Percentiles rank a stretch among this genome's conserved stretches.
These are phyloP conservation scores for Colletotrichum shisoi DNA, from an alignment of 2,329 filamentous ascomycete species.

Conservation along the genomic window DNA sequence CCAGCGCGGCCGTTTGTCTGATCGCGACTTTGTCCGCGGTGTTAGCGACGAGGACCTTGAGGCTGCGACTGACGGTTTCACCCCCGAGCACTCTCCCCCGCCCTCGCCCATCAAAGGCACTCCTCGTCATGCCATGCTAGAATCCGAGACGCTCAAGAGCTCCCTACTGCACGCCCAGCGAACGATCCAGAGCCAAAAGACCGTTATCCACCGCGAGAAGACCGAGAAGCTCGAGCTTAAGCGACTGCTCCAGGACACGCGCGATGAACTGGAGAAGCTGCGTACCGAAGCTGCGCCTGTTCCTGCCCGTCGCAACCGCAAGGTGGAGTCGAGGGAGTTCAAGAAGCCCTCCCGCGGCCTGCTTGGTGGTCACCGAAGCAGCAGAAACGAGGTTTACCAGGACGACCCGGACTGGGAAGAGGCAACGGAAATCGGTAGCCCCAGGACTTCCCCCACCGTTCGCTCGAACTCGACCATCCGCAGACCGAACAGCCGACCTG, in stretches of 20 bases:
- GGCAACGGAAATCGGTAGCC: conserved; percentile 63
- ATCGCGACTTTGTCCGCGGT: conserved; percentile 68
- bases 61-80: conserved; percentile 72
- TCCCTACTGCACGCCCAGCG: conserved; percentile 93
- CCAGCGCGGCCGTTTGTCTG: conserved; percentile 71
- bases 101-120: conserved; percentile 90
- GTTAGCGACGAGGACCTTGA: conserved; percentile 70
- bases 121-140: conserved; percentile 88
- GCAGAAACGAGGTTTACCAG: conserved; percentile 78
- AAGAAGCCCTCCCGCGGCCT: conserved; percentile 76
- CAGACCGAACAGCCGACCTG: conserved; percentile 40
- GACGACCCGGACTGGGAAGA: conserved; percentile 94
- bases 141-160: conserved; percentile 93
- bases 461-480: conserved; percentile 46
- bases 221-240: conserved; percentile 97
- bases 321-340: conserved; percentile 70
- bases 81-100: conserved; percentile 89
- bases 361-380: conserved; percentile 77
- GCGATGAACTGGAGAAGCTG: conserved; percentile 84
- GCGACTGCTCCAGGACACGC: conserved; percentile 91
- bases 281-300: conserved; percentile 60
- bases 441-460: conserved; percentile 54
- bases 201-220: conserved; percentile 96
- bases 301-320: conserved; percentile 68
- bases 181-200: conserved; percentile 94